A percentile compares a stretch with the other conserved stretches of the same genome.
Conservation (phyloP, 495 filamentous ascomycete genomes). For the Aspergillus wentii region DNA sequence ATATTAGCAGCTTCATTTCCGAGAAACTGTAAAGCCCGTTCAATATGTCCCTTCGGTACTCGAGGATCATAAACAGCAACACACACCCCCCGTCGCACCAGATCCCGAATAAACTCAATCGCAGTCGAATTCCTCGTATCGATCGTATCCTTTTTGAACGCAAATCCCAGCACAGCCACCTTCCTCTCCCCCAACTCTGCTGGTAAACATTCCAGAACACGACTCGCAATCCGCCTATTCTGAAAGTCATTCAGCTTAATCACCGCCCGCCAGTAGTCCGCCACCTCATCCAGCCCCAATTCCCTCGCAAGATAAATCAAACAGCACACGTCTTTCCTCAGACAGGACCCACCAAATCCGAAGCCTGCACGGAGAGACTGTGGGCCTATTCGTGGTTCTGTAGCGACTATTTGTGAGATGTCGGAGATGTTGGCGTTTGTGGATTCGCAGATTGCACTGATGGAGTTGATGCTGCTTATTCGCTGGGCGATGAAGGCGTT, state of each 20-base stretch:
- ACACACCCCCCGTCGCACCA: conserved; percentile 52
- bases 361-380: too few relatives aligned
- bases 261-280: conserved; percentile 66
- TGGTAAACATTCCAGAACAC: conserved; percentile 57
- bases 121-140: conserved; percentile 65
- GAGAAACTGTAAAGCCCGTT: conserved; percentile 2
- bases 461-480: conserved; percentile 69
- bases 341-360: conserved; percentile 64
- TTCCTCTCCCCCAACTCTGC: conserved; percentile 62
- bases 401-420: conserved; percentile 57
- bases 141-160: conserved; percentile 68
- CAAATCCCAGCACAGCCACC: conserved; percentile 63
- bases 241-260: conserved; percentile 61
- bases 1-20: too few relatives aligned
- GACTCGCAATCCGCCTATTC: conserved; percentile 52
- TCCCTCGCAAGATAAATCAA: conserved; percentile 65
- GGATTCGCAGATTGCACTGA: conserved; percentile 67
- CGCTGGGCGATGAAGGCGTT: conserved; percentile 76
- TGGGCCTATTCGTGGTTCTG: conserved; percentile 64
- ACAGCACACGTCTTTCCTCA: conserved; percentile 70
- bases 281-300: conserved; percentile 61
- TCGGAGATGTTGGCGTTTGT: conserved; percentile 67
- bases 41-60: neutral
- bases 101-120: conserved; percentile 55
- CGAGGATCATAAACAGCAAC: conserved; percentile 66